Base-by-base conservation (phyloP, 2,329 filamentous ascomycete genomes). In the Magnaporthiopsis poae region DNA sequence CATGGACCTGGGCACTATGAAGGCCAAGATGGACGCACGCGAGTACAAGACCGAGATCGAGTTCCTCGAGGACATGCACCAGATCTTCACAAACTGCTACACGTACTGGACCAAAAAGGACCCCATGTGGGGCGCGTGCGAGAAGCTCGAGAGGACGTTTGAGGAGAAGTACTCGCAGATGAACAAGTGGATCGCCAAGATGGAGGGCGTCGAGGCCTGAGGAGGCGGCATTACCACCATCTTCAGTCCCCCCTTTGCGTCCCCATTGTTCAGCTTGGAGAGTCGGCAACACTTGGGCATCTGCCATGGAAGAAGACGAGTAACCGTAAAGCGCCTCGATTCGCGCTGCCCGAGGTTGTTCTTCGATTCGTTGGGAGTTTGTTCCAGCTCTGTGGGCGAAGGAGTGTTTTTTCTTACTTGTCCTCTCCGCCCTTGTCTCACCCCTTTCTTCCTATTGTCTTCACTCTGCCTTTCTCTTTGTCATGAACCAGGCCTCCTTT, bases 81-180 rank as follows among this genome's bases (percentile, higher is more conserved):
- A 86, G 71, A 88, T 88, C 52, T 88, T 88, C 67, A 75, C 80
- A 33, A 88, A 88, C 73, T 88, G 85, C 74, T 87, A 84, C 73
- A 82, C 80, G n/a, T 88, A 88, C 74, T 88, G 86, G 83, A 82
- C 78, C 63, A 79, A 80, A 68, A 78, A 79, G 33, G 82, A 85
- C 64, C 78, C 80, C 0, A 85, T 88, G 77, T 87, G 81, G 76
- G 72, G 73, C 0, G 79, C 82, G 0, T 85, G 85, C 68, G 80
- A 86, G 74, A 82, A 81, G 68, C 81, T 88, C 64, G 81, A 88
- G 73, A 84, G 82, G 71, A 80, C 76, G 11, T 81, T 78, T 65
- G 71, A 76, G 69, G 75, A 78, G 29, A 77, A 77, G 74, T 88
- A 81, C 71, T 76, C 76, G 0, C 79, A 82, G 67, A 86, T 88